These are phyloP conservation scores for Geotrichum phurueaensis DNA, from an alignment of 1,139 yeast species.

Conservation along the genomic window DNA sequence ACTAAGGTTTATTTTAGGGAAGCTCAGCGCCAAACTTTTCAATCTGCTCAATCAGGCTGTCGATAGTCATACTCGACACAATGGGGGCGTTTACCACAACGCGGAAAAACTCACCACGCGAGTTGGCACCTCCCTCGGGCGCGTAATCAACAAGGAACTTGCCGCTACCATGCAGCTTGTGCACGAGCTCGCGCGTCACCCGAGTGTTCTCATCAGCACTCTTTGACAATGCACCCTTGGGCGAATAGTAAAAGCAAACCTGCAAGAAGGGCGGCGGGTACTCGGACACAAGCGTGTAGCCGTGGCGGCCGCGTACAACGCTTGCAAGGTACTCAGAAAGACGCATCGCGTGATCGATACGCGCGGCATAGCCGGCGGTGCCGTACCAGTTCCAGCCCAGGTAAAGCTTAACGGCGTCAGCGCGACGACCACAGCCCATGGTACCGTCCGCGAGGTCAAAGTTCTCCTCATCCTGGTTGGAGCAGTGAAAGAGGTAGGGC, in stretches of 20 bases:
- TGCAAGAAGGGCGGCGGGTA: conserved; percentile 72
- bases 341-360: conserved; percentile 68
- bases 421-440: conserved; percentile 87
- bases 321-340: conserved; percentile 57
- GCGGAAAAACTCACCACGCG: conserved; percentile 73
- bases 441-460: conserved; percentile 85
- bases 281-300: conserved; percentile 50
- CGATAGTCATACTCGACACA: conserved; percentile 41
- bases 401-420: conserved; percentile 75
- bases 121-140: conserved; percentile 48
- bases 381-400: conserved; percentile 83
- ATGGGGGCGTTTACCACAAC: conserved; percentile 78
- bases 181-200: conserved; percentile 58
- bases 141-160: conserved; percentile 73
- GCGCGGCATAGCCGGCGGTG: conserved; percentile 42
- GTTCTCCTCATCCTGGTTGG: conserved; percentile 47
- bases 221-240: conserved; percentile 34
- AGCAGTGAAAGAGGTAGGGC: conserved; percentile 73
- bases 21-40: conserved; percentile 27
- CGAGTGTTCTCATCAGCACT: conserved; percentile 42
- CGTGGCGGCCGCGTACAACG: conserved; percentile 35
- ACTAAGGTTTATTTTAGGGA: neutral
- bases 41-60: conserved; percentile 38
- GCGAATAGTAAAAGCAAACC: conserved; percentile 72
- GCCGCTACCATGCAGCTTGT: conserved; percentile 55